phyloP scores from a whole-genome alignment of 768 basidiomycete genomes.

The Hygrocybe coccinea region DNA sequence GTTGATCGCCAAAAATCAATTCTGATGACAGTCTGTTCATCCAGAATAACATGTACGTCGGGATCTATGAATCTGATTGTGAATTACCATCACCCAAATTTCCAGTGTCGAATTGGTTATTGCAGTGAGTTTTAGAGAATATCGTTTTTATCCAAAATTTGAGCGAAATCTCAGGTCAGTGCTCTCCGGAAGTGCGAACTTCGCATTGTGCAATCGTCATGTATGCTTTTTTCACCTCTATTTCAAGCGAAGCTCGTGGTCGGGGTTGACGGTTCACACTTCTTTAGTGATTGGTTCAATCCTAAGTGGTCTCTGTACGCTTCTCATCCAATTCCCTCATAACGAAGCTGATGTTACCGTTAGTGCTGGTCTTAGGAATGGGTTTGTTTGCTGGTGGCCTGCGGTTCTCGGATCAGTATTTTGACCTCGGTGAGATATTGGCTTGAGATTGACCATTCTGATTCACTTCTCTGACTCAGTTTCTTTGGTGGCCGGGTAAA shows the following conservation, averaged over 20 bases:
- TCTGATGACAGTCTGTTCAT: constrained; percentile 3
- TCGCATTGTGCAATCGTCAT: constrained; percentile 71
- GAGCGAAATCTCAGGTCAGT: constrained; percentile 48
- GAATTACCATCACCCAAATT: constrained; percentile 2
- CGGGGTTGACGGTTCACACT: not conserved
- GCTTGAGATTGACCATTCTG: not conserved
- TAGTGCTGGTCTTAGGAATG: constrained; percentile 80
- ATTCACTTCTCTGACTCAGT: not conserved
- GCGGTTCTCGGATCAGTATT: constrained; percentile 73
- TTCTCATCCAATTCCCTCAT: constrained; percentile 5
- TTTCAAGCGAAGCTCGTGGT: not conserved
- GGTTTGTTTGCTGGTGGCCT: constrained; percentile 81
- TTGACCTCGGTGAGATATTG: constrained; percentile 54
- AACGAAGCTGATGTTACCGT: not conserved
- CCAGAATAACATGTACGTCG: constrained; percentile 64
- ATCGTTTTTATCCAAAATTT: not conserved
- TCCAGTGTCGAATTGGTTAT: constrained; percentile 61
- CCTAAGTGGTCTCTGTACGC: constrained; percentile 65
- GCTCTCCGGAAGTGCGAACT: constrained; percentile 81
- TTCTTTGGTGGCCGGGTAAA: not conserved
- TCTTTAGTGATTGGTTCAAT: constrained; percentile 78
- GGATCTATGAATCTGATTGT: constrained; percentile 7
- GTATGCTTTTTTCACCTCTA: constrained; percentile 43
- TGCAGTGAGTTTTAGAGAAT: constrained; percentile 47
- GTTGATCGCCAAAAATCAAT: not conserved